Evolutionary conservation across 2,329 filamentous ascomycete species (phyloP).

Genomic region (Aspergillus sp.): DNA sequence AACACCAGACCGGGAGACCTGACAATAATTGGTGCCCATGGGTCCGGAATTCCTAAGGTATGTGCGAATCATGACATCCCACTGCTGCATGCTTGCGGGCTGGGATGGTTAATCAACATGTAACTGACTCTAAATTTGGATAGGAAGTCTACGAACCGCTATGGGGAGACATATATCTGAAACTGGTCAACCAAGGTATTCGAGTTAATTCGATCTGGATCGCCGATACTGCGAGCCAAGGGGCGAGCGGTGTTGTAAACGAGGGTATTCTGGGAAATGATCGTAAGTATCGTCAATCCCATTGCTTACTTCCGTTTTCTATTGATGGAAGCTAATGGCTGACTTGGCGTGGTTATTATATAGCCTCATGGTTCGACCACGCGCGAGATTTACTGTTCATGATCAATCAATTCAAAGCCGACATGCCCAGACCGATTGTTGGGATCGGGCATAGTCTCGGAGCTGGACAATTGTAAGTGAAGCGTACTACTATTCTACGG

Average conservation of each 20-base stretch:
- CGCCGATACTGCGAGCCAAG: slow-evolving; percentile 75
- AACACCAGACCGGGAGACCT: slow-evolving; percentile 66
- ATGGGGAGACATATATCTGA: slow-evolving; percentile 11
- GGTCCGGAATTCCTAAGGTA: slow-evolving; percentile 85
- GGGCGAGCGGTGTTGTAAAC: slow-evolving; percentile 70
- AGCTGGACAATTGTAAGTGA: slow-evolving; percentile 57
- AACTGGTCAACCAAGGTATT: slow-evolving; percentile 55
- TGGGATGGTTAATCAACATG: no score
- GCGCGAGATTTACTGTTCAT: slow-evolving; percentile 77
- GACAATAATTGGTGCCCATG: slow-evolving; percentile 77
- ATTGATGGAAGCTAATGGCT: no score
- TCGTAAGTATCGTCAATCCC: slow-evolving; percentile 51
- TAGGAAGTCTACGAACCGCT: slow-evolving; percentile 13
- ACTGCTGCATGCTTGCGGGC: no score
- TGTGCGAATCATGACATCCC: not conserved
- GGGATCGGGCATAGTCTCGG: slow-evolving; percentile 87
- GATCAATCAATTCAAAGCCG: slow-evolving; percentile 66
- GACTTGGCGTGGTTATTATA: not conserved
- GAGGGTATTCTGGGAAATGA: slow-evolving; percentile 73
- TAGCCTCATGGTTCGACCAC: slow-evolving; percentile 77
- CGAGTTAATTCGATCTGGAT: slow-evolving; percentile 64
- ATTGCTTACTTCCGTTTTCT: no score
- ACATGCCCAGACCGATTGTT: slow-evolving; percentile 73
- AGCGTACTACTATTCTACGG: not conserved
- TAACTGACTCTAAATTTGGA: not conserved